phyloP scores from a whole-genome alignment of 2,329 filamentous ascomycete genomes.

The Pseudocercospora musae region DNA sequence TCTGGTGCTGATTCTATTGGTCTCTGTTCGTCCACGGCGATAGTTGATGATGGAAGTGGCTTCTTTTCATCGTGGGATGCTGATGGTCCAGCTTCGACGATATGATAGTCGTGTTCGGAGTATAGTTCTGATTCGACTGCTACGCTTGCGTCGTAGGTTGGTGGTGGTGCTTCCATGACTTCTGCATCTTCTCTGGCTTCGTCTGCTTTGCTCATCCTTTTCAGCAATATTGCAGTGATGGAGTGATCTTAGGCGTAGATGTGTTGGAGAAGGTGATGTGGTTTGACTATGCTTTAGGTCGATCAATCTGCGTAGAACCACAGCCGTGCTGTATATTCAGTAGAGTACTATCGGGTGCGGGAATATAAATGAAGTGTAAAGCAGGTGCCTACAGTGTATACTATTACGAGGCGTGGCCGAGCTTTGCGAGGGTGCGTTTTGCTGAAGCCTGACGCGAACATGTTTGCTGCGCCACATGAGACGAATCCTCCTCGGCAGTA shows the following conservation, averaged over 20 bases:
- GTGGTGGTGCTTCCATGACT: conserved; percentile 10
- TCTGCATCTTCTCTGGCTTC: conserved; percentile 14
- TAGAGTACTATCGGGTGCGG: not conserved
- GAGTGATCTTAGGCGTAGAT: not conserved
- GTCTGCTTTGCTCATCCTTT: conserved; percentile 7
- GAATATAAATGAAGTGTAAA: not conserved
- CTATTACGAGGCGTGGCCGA: not conserved
- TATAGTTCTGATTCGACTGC: conserved; percentile 5
- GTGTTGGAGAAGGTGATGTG: not conserved
- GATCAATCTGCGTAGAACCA: not conserved
- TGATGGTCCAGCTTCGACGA: conserved; percentile 10
- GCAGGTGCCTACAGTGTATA: not conserved
- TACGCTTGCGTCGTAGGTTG: conserved; percentile 10
- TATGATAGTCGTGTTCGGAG: conserved; percentile 9
- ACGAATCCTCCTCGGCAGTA: not conserved
- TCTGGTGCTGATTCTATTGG: not conserved
- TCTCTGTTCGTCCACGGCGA: conserved; percentile 1
- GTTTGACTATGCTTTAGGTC: not conserved
- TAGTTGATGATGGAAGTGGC: not conserved
- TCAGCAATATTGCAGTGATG: not conserved
- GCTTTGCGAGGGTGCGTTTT: not conserved
- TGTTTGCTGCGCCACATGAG: not conserved
- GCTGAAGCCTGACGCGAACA: not conserved
- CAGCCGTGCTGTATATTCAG: not conserved
- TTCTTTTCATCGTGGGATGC: conserved; percentile 4